These are phyloP conservation scores for Solanum neorickii DNA, from an alignment of 257 asterid species.

Conservation along the genomic window DNA sequence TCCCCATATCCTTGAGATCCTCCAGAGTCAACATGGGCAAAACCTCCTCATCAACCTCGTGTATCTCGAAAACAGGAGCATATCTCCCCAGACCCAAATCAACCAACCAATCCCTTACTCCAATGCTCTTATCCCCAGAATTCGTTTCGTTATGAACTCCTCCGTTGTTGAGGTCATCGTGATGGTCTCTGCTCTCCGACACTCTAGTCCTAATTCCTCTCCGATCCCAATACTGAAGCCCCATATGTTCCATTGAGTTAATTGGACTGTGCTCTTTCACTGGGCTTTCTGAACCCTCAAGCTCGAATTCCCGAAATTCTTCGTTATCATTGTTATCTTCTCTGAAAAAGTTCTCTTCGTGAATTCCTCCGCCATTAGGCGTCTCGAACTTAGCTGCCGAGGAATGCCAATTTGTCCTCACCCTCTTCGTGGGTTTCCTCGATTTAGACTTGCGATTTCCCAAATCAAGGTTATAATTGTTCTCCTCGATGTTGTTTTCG, in stretches of 20 bases:
- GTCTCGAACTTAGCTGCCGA: slow-evolving; percentile 34
- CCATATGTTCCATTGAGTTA: slow-evolving; percentile 63
- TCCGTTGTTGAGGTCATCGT: slow-evolving; percentile 21
- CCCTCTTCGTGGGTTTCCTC: slow-evolving; percentile 60
- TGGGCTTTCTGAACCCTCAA: slow-evolving; percentile 59
- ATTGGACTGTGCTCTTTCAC: slow-evolving; percentile 60
- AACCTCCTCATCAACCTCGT: slow-evolving; percentile 88
- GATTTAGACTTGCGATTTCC: slow-evolving; percentile 46
- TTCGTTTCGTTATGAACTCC: slow-evolving; percentile 35
- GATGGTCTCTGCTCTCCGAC: slow-evolving; percentile 35
- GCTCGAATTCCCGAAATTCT: slow-evolving; percentile 42
- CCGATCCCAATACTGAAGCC: slow-evolving; percentile 79
- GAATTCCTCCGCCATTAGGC: slow-evolving; percentile 17
- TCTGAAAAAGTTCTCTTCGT: slow-evolving; percentile 22
- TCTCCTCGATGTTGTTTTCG: slow-evolving; percentile 30
- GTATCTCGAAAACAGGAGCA: slow-evolving; percentile 68
- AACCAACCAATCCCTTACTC: slow-evolving; percentile 79
- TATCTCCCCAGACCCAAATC: slow-evolving; percentile 75
- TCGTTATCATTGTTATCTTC: slow-evolving; percentile 42
- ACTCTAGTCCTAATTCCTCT: slow-evolving; percentile 37
- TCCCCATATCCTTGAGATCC: slow-evolving; percentile 94
- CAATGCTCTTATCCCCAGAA: slow-evolving; percentile 41
- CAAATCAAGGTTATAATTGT: slow-evolving; percentile 17
- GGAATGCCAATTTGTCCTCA: slow-evolving; percentile 65
- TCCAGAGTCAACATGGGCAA: slow-evolving; percentile 75